phyloP scores from a whole-genome alignment of 306 rosid genomes.

The Vigna nakashimae region DNA sequence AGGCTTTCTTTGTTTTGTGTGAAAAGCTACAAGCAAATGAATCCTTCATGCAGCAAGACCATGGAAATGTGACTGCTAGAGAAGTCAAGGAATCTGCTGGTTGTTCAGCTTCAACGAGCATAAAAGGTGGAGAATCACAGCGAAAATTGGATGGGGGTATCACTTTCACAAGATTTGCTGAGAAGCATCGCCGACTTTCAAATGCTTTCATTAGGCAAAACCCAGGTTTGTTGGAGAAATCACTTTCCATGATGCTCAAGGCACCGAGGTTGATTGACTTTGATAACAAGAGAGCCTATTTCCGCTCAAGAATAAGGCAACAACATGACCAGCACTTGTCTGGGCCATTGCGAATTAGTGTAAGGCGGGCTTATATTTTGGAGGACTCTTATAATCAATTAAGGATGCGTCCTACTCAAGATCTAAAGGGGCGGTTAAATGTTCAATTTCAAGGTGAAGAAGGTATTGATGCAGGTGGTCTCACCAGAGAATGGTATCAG shows the following conservation, averaged over 20 bases:
- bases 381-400: slow-evolving; percentile 97
- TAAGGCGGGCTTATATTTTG: slow-evolving; percentile 94
- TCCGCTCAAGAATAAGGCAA: slow-evolving; percentile 96
- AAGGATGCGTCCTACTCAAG: slow-evolving; percentile 92
- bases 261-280: slow-evolving; percentile 97
- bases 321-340: slow-evolving; percentile 93
- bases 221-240: slow-evolving; percentile 92
- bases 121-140: slow-evolving; percentile 64
- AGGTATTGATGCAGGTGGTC: slow-evolving; percentile 99
- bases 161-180: slow-evolving; percentile 90
- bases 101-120: slow-evolving; percentile 58
- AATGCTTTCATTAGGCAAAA: slow-evolving; percentile 98
- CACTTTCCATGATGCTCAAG: slow-evolving; percentile 95
- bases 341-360: slow-evolving; percentile 88
- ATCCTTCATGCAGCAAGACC: slow-evolving; percentile 71
- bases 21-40: slow-evolving; percentile 89
- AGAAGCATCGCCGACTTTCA: slow-evolving; percentile 94
- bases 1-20: slow-evolving; percentile 97
- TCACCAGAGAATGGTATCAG: slow-evolving; percentile 99
- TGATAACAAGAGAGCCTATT: slow-evolving; percentile 93
- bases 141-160: slow-evolving; percentile 76
- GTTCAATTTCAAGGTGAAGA: slow-evolving; percentile 99
- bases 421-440: slow-evolving; percentile 88
- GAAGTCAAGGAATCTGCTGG: slow-evolving; percentile 94
- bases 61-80: slow-evolving; percentile 74